Evolutionary conservation across 441 rosid genomes (phyloP).

Genomic region (Rhodomyrtus psidioides): DNA sequence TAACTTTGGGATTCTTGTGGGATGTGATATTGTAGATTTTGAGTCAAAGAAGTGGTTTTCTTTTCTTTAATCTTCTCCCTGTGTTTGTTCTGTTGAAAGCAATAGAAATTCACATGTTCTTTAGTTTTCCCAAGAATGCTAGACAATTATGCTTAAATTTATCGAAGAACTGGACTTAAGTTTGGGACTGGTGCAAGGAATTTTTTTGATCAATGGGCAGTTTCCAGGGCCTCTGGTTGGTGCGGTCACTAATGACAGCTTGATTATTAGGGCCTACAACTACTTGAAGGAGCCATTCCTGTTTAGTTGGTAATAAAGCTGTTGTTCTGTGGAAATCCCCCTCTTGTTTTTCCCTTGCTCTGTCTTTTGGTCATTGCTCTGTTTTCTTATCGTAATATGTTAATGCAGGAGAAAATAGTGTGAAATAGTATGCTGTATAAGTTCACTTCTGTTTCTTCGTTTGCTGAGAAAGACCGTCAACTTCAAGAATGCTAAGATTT

Average conservation of each 20-base stretch:
- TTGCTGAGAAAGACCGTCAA: neutral
- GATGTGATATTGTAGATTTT: neutral
- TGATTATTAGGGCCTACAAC: constrained; percentile 42
- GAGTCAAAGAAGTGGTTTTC: neutral
- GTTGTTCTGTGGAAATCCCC: neutral
- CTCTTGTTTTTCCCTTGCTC: neutral
- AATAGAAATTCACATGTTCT: neutral
- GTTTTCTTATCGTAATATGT: neutral
- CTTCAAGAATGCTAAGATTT: neutral
- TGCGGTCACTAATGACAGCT: constrained; percentile 45
- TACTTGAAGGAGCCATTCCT: constrained; percentile 39
- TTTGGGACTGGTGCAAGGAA: constrained; percentile 38
- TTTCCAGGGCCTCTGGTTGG: constrained; percentile 19
- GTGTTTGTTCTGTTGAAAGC: neutral
- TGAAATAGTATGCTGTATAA: neutral
- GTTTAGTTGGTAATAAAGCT: constrained; percentile 33
- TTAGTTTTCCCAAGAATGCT: neutral
- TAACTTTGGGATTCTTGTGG: neutral
- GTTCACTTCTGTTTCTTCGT: neutral
- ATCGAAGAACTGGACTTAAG: neutral
- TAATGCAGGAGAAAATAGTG: neutral
- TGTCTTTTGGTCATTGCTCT: neutral
- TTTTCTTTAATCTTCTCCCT: neutral
- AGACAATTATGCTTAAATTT: neutral
- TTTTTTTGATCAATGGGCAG: constrained; percentile 19